Percentiles rank a stretch among this genome's conserved stretches.
Conservation (phyloP, 2,329 filamentous ascomycete species). For the Fusarium sp. region DNA sequence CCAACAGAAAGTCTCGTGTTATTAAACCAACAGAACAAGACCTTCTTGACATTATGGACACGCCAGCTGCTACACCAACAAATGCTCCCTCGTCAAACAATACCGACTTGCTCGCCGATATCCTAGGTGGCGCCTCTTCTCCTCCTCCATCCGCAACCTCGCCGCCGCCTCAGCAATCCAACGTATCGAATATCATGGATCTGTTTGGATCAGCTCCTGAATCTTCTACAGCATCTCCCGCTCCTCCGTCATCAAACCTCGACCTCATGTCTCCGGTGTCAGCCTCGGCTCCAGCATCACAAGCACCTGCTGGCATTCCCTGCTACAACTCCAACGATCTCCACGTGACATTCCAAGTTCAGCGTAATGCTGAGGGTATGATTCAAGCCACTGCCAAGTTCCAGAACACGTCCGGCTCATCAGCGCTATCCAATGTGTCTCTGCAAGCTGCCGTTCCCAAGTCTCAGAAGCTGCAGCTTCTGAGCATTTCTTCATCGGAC, state of each 20-base stretch:
- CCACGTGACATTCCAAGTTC: conserved; percentile 80
- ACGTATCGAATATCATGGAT: conserved; percentile 85
- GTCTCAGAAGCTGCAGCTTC: conserved; percentile 90
- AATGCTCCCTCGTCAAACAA: conserved; percentile 71
- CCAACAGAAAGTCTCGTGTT: conserved; percentile 78
- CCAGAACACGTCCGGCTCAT: conserved; percentile 75
- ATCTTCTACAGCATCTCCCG: conserved; percentile 46
- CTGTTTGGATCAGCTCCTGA: conserved; percentile 70
- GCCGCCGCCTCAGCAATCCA: conserved; percentile 64
- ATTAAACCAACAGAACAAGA: conserved; percentile 90
- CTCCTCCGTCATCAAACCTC: conserved; percentile 54
- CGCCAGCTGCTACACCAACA: conserved; percentile 63
- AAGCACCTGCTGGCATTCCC: conserved; percentile 65
- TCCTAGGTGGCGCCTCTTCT: conserved; percentile 78
- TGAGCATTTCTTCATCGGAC: conserved; percentile 85
- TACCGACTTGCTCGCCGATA: conserved; percentile 89
- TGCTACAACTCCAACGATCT: conserved; percentile 91
- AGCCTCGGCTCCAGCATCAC: conserved; percentile 47
- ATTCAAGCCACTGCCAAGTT: conserved; percentile 88
- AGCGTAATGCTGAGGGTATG: conserved; percentile 79
- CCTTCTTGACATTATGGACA: conserved; percentile 89
- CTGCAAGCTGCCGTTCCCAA: conserved; percentile 96
- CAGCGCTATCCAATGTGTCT: conserved; percentile 75
- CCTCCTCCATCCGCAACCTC: conserved; percentile 50
- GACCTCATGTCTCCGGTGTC: conserved; percentile 61